These are phyloP conservation scores for Helianthus annuus DNA, from an alignment of 129 eudicot genomes.

Conservation along the genomic window DNA sequence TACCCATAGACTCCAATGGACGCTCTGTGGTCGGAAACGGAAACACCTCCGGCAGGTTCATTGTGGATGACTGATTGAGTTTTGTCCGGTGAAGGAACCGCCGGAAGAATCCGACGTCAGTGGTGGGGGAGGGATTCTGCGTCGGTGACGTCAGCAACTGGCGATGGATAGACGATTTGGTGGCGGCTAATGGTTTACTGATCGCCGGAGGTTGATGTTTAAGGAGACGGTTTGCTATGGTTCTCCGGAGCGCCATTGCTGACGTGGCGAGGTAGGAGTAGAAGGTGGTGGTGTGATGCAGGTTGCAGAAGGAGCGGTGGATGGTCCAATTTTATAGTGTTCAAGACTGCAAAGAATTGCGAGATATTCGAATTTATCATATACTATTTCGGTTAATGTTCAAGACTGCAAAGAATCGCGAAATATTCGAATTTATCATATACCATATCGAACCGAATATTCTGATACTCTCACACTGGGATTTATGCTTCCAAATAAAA, in stretches of 20 bases:
- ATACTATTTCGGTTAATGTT: neutral
- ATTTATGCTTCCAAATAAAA: no score
- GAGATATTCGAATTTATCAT: conserved; percentile 21
- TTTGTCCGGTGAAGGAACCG: conserved; percentile 45
- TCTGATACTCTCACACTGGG: no score
- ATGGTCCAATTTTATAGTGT: conserved; percentile 24
- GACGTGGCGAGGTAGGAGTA: conserved; percentile 10
- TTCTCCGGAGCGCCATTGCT: conserved; percentile 63
- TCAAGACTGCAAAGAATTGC: neutral
- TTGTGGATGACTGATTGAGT: conserved; percentile 27
- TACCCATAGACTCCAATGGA: conserved; percentile 13
- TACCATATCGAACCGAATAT: neutral
- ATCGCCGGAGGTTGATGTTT: neutral
- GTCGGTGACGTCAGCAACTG: conserved; percentile 34
- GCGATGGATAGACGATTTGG: conserved; percentile 32
- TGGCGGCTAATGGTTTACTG: conserved; percentile 21
- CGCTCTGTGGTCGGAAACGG: conserved; percentile 32
- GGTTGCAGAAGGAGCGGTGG: conserved; percentile 9
- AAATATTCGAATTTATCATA: conserved; percentile 1
- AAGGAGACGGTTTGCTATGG: conserved; percentile 52
- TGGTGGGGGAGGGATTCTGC: conserved; percentile 5
- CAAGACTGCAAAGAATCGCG: no score
- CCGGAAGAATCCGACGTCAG: conserved; percentile 35
- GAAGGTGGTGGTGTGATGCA: neutral
- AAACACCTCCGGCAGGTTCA: conserved; percentile 45